A percentile compares a stretch with the other conserved stretches of the same genome.
Conservation (phyloP, 106 monocot species). For the Acorus gramineus region DNA sequence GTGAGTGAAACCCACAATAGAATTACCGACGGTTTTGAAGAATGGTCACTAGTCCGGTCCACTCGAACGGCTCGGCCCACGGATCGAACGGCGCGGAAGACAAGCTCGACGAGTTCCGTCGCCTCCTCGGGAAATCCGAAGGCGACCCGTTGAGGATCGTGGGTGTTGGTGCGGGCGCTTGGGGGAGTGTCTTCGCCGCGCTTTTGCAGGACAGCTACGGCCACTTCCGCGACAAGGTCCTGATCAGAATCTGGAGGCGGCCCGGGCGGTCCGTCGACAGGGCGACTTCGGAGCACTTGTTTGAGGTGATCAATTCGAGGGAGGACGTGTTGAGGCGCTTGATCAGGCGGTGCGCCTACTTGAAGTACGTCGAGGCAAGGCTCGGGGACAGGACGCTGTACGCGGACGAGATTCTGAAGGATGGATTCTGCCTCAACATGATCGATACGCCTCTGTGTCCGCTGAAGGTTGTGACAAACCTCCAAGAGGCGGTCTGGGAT, state of each 20-base stretch:
- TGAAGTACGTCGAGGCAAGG: constrained; percentile 81
- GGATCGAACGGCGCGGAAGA: constrained; percentile 47
- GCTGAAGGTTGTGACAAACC: constrained; percentile 81
- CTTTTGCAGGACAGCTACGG: constrained; percentile 76
- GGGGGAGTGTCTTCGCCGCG: constrained; percentile 82
- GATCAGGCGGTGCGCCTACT: constrained; percentile 61
- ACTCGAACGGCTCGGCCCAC: constrained; percentile 37
- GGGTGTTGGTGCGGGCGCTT: constrained; percentile 85
- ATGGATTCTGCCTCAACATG: constrained; percentile 92
- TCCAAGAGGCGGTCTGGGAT: constrained; percentile 96
- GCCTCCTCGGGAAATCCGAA: constrained; percentile 51
- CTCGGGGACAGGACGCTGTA: constrained; percentile 64
- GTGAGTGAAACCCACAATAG: too few relatives aligned
- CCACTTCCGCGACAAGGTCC: constrained; percentile 62
- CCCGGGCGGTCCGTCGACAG: constrained; percentile 56
- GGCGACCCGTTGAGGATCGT: constrained; percentile 69
- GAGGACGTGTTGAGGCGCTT: constrained; percentile 71
- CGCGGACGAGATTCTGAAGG: constrained; percentile 84
- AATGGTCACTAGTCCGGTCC: neutral
- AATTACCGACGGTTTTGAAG: too few relatives aligned
- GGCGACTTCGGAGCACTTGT: constrained; percentile 68
- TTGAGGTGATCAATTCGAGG: constrained; percentile 85
- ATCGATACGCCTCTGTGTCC: constrained; percentile 83
- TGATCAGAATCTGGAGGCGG: constrained; percentile 72
- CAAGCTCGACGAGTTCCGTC: constrained; percentile 69